Evolutionary conservation across 2,329 filamentous ascomycete genomes (phyloP), one percentile per base, ranked within the genome.

Genomic region (Aspergillus pseudonomiae): DNA sequence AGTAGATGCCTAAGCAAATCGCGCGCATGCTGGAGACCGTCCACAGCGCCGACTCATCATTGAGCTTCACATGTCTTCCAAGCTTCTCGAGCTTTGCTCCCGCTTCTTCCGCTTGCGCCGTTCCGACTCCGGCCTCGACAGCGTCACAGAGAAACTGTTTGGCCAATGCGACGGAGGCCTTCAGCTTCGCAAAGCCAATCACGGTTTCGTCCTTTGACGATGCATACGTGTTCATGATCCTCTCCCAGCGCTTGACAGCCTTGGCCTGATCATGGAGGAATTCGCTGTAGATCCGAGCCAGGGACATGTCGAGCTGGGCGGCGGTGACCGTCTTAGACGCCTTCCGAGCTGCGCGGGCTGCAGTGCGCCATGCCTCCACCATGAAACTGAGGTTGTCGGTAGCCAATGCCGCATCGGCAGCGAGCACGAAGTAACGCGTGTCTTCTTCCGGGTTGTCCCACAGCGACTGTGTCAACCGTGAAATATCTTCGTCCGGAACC

Each of bases 241-340:
- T 61, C 41, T 65, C 63, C 63, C 60, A 63, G 16, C 54, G n/a
- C 26, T 52, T 61, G 12, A 54, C 55, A 3, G 65, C 62, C 36
- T 63, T 60, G 2, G 45, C 30, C 28, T 61, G 41, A 30, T 66
- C 64, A 7, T 59, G 21, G 1, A 60, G 30, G 41, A 57, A 64
- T 30, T 63, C 60, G 16, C 24, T 57, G 50, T 66, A 66, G 34
- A 65, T 61, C 1, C 58, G 46, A 6, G 63, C 63, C 2, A 65
- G 43, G 12, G 57, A 39, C 34, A 66, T 21, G 12, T 66, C 65
- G 36, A 65, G 19, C 19, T 52, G 16, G 1, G 63, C 55, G 6
- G 60, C 60, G 4, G 46, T 57, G 14, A 66, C 48, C 2, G 63
- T 62, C 41, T 57, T 61, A 6, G 41, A 46, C 19, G 26, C 53